Conservation (phyloP, 352 stramenopile genomes). For the Pythium scleroteichum region DNA sequence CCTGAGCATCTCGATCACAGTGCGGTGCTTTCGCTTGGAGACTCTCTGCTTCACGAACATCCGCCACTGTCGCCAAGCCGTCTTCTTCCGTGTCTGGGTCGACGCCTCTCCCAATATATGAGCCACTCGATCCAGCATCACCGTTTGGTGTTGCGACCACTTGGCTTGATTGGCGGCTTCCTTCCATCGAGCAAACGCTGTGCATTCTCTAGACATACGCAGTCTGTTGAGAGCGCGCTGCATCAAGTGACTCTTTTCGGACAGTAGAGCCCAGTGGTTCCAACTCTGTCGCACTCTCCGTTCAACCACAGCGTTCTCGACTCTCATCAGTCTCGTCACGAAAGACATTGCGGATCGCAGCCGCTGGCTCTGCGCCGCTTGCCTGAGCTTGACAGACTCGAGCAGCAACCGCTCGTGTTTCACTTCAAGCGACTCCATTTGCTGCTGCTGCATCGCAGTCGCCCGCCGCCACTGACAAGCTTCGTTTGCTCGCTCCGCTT, state of each 20-base stretch:
- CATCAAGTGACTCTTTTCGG: neutral
- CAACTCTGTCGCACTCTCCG: neutral
- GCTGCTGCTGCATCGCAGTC: conserved; percentile 14
- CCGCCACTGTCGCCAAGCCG: conserved; percentile 3
- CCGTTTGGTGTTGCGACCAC: conserved; percentile 3
- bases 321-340: neutral
- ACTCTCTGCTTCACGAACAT: neutral
- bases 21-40: conserved; percentile 5
- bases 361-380: conserved; percentile 5
- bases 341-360: conserved; percentile 22
- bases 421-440: conserved; percentile 20
- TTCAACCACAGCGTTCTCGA: conserved; percentile 5
- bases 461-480: neutral
- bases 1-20: conserved; percentile 4
- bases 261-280: neutral
- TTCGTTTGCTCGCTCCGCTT: neutral
- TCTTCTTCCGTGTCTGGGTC: conserved; percentile 7
- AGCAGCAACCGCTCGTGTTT: conserved; percentile 32
- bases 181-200: conserved; percentile 9
- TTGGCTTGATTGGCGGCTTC: conserved; percentile 1
- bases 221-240: neutral
- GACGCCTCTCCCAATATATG: conserved; percentile 3
- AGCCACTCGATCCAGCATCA: conserved; percentile 6
- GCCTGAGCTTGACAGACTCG: conserved; percentile 22
- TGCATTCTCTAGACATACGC: neutral